phyloP scores from a whole-genome alignment of 345 rosid genomes.

The Citrus australasica region DNA sequence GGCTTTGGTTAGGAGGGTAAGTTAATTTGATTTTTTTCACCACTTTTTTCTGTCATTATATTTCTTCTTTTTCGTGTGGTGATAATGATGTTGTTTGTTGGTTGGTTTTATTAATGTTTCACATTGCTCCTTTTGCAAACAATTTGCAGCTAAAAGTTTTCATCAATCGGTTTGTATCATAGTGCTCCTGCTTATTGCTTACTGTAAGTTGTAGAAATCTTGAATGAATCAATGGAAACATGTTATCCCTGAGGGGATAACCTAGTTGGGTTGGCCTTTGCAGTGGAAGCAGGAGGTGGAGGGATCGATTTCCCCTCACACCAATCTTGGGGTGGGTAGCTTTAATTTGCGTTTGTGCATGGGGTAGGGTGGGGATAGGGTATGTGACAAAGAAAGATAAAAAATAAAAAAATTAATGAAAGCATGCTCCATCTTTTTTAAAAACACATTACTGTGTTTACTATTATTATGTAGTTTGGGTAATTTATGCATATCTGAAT shows the following conservation, averaged over 20 bases:
- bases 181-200: background rate
- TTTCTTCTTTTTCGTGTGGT: background rate
- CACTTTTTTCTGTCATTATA: background rate
- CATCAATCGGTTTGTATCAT: background rate
- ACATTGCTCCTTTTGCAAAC: background rate
- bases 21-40: slow-evolving; percentile 14
- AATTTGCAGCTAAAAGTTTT: background rate
- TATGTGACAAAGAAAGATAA: no score
- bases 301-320: no score
- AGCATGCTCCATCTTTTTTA: background rate
- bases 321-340: no score
- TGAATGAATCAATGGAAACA: background rate
- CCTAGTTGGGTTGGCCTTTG: no score
- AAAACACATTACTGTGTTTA: background rate
- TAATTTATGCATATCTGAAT: background rate
- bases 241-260: background rate
- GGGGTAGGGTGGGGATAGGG: no score
- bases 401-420: background rate
- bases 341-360: no score
- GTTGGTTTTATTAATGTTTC: background rate
- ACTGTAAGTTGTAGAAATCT: background rate
- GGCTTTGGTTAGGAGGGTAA: slow-evolving; percentile 89
- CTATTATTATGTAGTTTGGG: background rate
- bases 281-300: no score
- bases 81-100: background rate